Base-by-base conservation (phyloP, 2,329 filamentous ascomycete genomes). In the Diplocarpon rosae region DNA sequence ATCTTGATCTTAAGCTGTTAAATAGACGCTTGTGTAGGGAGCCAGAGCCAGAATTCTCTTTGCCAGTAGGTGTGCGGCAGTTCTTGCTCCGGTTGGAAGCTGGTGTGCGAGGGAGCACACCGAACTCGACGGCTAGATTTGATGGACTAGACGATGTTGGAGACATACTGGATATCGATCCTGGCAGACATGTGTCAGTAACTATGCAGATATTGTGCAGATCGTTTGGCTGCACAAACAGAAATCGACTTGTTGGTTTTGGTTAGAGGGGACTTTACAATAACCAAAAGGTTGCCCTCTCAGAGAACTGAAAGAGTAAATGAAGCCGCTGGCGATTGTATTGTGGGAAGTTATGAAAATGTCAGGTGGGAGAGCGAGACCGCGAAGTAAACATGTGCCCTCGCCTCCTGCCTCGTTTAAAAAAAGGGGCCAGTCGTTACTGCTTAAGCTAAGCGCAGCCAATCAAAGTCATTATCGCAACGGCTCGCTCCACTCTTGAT, bases 91-190 rank as follows among this genome's bases (percentile, higher is more conserved):
- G 35, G 13, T 31, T 32, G 14, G 44, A 46, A 16, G 24, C 27
- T 2, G 44, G 49, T 20, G 47, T 55, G 20, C 34, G 43, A 42
- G 50, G 47, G 30, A 11, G 34, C n/a, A 31, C 17, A 8, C 46
- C 46, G 32, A 50, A 47, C 10, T 48, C 51, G 37, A 47, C 35
- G 5, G 28, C 20, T 37, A 43, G 16, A 15, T 24, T 24, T 24
- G 35, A 38, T 6, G 43, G 41, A 32, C 45, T 54, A 52, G 50
- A 36, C 38, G 41, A 52, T 54, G 43, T 31, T 52, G 49, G 17
- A 51, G 42, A 43, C 49, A 51, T 51, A 48, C 14, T 48, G 37
- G 37, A 43, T 38, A 13, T 44, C 39, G 14, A 28, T 43, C 37
- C 42, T 33, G 28, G 15, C 13, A 37, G 8, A 6, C 3, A 14